Percentiles rank a stretch among this genome's conserved stretches.
Conservation (phyloP, 1,284 basidiomycete genomes). For the Cutaneotrichosporon dermatis region DNA sequence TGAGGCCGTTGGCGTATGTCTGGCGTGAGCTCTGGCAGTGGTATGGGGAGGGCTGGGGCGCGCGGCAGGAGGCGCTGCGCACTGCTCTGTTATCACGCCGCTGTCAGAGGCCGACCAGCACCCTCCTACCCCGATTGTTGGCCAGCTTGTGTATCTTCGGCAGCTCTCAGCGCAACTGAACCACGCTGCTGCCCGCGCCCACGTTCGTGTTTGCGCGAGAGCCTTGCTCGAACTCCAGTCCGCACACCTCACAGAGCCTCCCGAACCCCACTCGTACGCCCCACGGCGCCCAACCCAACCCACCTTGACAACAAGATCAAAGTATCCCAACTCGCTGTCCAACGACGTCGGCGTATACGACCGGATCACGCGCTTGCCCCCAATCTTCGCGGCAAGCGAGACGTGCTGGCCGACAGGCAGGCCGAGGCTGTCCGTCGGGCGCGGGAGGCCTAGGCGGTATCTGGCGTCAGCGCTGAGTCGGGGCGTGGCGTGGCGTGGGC, state of each 20-base stretch:
- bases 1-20: slow-evolving; percentile 95
- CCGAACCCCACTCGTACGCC: background rate
- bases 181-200: too few species aligned
- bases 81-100: too few species aligned
- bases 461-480: slow-evolving; percentile 48
- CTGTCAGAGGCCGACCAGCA: too few species aligned
- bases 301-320: slow-evolving; percentile 96
- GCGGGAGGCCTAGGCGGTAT: slow-evolving; percentile 84
- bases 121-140: too few species aligned
- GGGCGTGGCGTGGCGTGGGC: too few species aligned
- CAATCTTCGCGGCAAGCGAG: slow-evolving; percentile 80
- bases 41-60: too few species aligned
- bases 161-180: too few species aligned
- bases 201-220: too few species aligned
- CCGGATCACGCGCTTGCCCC: slow-evolving; percentile 82
- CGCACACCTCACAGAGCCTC: too few species aligned
- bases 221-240: too few species aligned
- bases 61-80: too few species aligned
- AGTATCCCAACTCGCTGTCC: slow-evolving; percentile 86
- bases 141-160: too few species aligned
- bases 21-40: slow-evolving; percentile 37
- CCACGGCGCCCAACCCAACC: slow-evolving; percentile 7
- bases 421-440: slow-evolving; percentile 70
- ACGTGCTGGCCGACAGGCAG: slow-evolving; percentile 97
- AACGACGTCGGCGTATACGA: slow-evolving; percentile 93